Percentiles rank a stretch among this genome's conserved stretches.
These are phyloP conservation scores for Exserohilum rostratum DNA, from an alignment of 2,329 filamentous ascomycete species.

Conservation along the genomic window DNA sequence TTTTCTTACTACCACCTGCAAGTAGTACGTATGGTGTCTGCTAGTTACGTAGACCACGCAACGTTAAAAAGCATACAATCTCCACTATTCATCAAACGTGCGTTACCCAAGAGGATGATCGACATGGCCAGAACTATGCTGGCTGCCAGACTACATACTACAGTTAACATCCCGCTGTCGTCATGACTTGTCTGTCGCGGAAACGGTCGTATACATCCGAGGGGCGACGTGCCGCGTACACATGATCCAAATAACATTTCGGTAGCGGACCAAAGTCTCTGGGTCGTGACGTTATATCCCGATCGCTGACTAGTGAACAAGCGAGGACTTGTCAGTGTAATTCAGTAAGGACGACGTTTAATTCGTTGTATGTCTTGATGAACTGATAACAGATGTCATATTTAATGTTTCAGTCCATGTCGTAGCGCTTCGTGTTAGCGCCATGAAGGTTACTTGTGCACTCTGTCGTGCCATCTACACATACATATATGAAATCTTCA, in stretches of 20 bases:
- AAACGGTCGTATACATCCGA: not conserved
- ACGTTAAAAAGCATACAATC: not conserved
- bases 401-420: not conserved
- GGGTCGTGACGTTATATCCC: not conserved
- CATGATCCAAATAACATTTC: not conserved
- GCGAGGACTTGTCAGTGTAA: not conserved
- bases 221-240: slow-evolving; percentile 1
- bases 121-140: not conserved
- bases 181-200: not conserved
- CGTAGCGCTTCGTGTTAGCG: not conserved
- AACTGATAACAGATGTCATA: not conserved
- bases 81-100: slow-evolving; percentile 8
- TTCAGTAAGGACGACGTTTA: not conserved
- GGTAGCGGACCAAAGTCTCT: not conserved
- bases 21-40: no score
- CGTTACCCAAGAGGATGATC: not conserved
- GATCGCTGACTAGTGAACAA: not conserved
- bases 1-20: not conserved
- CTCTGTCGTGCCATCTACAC: not conserved
- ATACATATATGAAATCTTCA: not conserved
- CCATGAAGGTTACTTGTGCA: not conserved
- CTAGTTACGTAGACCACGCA: no score
- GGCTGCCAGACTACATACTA: no score
- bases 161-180: not conserved
- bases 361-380: not conserved